Evolutionary conservation across 2,329 filamentous ascomycete genomes (phyloP).

Genomic region (Calonectria honghensis): DNA sequence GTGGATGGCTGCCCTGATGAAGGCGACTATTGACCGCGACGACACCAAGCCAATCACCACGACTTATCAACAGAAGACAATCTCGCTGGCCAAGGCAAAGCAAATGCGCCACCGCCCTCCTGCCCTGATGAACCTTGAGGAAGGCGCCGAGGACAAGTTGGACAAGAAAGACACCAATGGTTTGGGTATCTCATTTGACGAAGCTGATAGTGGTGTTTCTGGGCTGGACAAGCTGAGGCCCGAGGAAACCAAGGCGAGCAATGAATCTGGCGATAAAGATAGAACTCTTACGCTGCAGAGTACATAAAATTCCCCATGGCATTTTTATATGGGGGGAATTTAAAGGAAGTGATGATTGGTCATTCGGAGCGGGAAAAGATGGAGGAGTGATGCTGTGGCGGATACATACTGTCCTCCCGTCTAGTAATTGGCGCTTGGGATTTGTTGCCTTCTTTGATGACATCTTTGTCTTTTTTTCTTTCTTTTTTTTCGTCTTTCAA

Average conservation of each 20-base stretch:
- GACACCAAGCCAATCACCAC: conserved; percentile 86
- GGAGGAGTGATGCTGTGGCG: conserved; percentile 21
- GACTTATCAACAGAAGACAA: conserved; percentile 97
- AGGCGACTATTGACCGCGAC: conserved; percentile 97
- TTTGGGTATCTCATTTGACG: conserved; percentile 65
- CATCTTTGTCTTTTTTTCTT: conserved; percentile 6
- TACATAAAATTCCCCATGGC: conserved; percentile 55
- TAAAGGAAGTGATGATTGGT: conserved; percentile 28
- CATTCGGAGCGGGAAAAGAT: conserved; percentile 5
- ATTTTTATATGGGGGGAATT: conserved; percentile 35
- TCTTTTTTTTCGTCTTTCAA: conserved; percentile 21
- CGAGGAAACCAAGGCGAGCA: conserved; percentile 57
- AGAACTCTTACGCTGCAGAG: conserved; percentile 54
- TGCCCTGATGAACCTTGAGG: conserved; percentile 84
- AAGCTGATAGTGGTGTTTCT: conserved; percentile 65
- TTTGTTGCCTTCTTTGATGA: conserved; percentile 29
- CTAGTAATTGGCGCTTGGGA: conserved; percentile 32
- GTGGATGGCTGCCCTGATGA: conserved; percentile 99
- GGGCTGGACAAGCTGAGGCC: conserved; percentile 64
- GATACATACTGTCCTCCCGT: conserved; percentile 3
- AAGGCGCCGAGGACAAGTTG: conserved; percentile 57
- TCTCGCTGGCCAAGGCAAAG: conserved; percentile 91
- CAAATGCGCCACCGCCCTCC: conserved; percentile 93
- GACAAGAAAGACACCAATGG: conserved; percentile 58
- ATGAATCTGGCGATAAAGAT: conserved; percentile 55